These are phyloP conservation scores for Spinellus fusiger DNA, from an alignment of 192 early-diverging fungal species.

Conservation along the genomic window DNA sequence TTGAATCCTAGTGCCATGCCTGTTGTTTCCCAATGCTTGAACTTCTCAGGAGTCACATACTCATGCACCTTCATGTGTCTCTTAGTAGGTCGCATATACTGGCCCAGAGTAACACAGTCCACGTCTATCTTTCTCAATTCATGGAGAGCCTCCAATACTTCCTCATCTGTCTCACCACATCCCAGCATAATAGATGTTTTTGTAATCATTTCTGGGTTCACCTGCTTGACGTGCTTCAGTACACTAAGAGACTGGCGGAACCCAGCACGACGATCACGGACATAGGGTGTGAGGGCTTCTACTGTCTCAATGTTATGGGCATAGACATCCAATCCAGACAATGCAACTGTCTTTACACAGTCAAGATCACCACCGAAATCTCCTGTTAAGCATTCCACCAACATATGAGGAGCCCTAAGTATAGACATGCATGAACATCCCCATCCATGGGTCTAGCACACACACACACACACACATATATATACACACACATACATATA, in stretches of 20 bases:
- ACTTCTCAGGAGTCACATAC: slow-evolving; percentile 90
- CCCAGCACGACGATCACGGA: slow-evolving; percentile 87
- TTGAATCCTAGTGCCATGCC: slow-evolving; percentile 84
- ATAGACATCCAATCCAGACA: slow-evolving; percentile 92
- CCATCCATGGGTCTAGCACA: not conserved
- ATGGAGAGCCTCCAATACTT: slow-evolving; percentile 82
- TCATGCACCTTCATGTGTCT: slow-evolving; percentile 96
- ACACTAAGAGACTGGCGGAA: slow-evolving; percentile 91
- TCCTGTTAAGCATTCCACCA: slow-evolving; percentile 95
- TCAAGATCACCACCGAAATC: slow-evolving; percentile 82
- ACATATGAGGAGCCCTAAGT: slow-evolving; percentile 76
- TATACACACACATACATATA: not conserved
- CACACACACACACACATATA: not conserved
- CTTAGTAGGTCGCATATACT: slow-evolving; percentile 99
- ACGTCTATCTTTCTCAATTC: slow-evolving; percentile 77
- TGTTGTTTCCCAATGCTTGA: slow-evolving; percentile 78
- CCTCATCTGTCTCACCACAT: slow-evolving; percentile 90
- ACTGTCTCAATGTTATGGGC: slow-evolving; percentile 99
- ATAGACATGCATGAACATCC: not conserved
- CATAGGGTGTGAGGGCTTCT: slow-evolving; percentile 79
- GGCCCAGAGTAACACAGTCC: slow-evolving; percentile 95
- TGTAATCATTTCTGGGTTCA: slow-evolving; percentile 77
- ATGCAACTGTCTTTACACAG: slow-evolving; percentile 76
- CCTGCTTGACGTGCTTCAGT: slow-evolving; percentile 80
- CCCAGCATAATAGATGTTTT: slow-evolving; percentile 99